Percentiles rank a stretch among this genome's conserved stretches.
Evolutionary conservation across 2,329 filamentous ascomycete species (phyloP).

Genomic region (Elsinoe perseae): DNA sequence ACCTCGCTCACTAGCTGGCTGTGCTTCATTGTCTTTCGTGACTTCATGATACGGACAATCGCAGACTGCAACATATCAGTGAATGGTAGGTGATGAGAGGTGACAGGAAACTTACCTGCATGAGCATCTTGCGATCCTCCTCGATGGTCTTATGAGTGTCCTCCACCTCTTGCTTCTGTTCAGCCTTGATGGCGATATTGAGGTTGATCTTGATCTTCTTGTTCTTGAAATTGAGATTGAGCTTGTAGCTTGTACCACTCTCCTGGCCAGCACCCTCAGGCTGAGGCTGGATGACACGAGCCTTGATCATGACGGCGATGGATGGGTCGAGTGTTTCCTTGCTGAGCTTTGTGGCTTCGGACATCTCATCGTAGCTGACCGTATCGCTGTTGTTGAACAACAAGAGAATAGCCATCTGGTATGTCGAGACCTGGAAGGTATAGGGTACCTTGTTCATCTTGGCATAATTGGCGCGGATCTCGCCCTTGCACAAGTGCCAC

Average conservation of each 20-base stretch:
- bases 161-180: conserved; percentile 90
- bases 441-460: conserved; percentile 81
- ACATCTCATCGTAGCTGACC: conserved; percentile 80
- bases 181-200: conserved; percentile 88
- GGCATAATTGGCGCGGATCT: conserved; percentile 88
- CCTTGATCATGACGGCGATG: conserved; percentile 79
- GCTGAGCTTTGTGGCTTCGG: conserved; percentile 68
- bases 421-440: conserved; percentile 94
- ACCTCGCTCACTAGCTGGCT: conserved; percentile 88
- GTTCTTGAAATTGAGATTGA: conserved; percentile 95
- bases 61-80: conserved; percentile 61
- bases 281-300: conserved; percentile 71
- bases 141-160: conserved; percentile 99
- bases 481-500: conserved; percentile 97
- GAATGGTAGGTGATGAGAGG: background rate
- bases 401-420: conserved; percentile 92
- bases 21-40: conserved; percentile 98
- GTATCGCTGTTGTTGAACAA: conserved; percentile 89
- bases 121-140: conserved; percentile 90
- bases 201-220: conserved; percentile 98
- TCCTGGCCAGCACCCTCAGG: conserved; percentile 68
- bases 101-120: conserved; percentile 66
- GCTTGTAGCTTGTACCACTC: conserved; percentile 67
- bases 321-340: conserved; percentile 81
- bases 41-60: conserved; percentile 99